A percentile compares a stretch with the other conserved stretches of the same genome.
Conservation (phyloP, 495 filamentous ascomycete species). For the Oidiodendron maius region DNA sequence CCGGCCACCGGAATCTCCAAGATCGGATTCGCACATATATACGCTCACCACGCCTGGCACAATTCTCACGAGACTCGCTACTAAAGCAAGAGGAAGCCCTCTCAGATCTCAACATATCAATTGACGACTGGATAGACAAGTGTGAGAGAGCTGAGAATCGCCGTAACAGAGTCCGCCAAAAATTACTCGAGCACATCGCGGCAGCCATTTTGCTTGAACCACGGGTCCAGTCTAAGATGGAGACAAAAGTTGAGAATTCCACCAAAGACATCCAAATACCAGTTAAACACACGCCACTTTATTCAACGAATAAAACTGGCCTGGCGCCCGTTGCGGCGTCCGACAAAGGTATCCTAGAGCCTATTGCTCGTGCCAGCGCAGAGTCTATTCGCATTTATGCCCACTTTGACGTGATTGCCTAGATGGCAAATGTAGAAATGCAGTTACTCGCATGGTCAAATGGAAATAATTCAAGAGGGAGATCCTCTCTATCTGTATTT, state of each 20-base stretch:
- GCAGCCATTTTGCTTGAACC: constrained; percentile 43
- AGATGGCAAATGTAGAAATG: constrained; percentile 55
- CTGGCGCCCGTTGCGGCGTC: constrained; percentile 2
- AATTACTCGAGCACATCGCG: constrained; percentile 68
- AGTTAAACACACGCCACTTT: constrained; percentile 20
- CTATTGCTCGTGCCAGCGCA: constrained; percentile 23
- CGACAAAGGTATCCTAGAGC: background rate
- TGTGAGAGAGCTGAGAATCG: constrained; percentile 72
- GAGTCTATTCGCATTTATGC: constrained; percentile 66
- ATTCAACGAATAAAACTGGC: constrained; percentile 13
- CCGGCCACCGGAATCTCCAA: constrained; percentile 63
- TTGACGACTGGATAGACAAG: constrained; percentile 70
- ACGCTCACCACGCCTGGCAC: constrained; percentile 52
- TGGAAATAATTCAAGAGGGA: too few relatives aligned
- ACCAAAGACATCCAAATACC: background rate
- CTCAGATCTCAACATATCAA: constrained; percentile 62
- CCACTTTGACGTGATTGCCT: constrained; percentile 55
- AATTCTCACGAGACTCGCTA: constrained; percentile 60
- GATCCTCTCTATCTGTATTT: too few relatives aligned
- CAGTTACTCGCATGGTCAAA: constrained; percentile 46
- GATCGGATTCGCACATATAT: constrained; percentile 63
- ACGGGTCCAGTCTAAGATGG: background rate
- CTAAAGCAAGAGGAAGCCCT: constrained; percentile 72
- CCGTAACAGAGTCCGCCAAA: constrained; percentile 62
- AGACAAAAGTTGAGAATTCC: background rate